Base-by-base conservation (phyloP, 108 stramenopile species). In the Cyclotella cryptica region DNA sequence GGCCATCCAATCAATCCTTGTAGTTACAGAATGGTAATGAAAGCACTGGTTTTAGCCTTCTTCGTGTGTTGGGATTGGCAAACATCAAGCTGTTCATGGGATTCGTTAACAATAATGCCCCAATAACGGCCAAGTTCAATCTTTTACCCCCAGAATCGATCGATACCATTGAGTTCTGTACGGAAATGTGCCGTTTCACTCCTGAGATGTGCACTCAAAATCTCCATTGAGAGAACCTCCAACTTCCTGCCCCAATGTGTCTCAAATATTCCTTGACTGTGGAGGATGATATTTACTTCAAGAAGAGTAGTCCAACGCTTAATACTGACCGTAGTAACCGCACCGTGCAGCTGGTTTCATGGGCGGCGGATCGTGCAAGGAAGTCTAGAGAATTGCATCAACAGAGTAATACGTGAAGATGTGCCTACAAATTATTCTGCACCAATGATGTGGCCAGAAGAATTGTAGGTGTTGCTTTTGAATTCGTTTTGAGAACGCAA, bases 401-500 rank as follows among this genome's bases (percentile, higher is more conserved):
- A 18, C 4, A 19, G 0, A 41, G 35, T 13, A 4, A 11, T 14
- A 11, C 64, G 73, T 41, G 63, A 63, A 30, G 62, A 63, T 6
- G 29, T 52, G 17, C 73, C 51, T n/a, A 65, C 63, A 29, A 15
- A 63, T 8, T 51, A 74, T 39, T 40, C 15, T 19, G 44, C 49
- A 12, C 73, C 73, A 9, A 74, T 64, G 73, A 74, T 74, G 62
- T 64, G 39, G 28, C 73, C 73, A 7, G 63, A 74, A 40, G 73
- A 74, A 64, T 74, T 74, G 57, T 58, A 27, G 14, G 57, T 58
- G 1, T 58, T 27, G 3, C 3, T 8, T 2, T 22, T 27, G 1
- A 2, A 6, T 58, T 14, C 8, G 3, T 58, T 3, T 22, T 58
- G 35, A 35, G 35, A 5, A 6, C 6, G 21, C n/a, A 22, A 3